Evolutionary conservation across 2,329 filamentous ascomycete genomes (phyloP), one percentile per base, ranked within the genome.

Genomic region (Nigrospora sphaerica): DNA sequence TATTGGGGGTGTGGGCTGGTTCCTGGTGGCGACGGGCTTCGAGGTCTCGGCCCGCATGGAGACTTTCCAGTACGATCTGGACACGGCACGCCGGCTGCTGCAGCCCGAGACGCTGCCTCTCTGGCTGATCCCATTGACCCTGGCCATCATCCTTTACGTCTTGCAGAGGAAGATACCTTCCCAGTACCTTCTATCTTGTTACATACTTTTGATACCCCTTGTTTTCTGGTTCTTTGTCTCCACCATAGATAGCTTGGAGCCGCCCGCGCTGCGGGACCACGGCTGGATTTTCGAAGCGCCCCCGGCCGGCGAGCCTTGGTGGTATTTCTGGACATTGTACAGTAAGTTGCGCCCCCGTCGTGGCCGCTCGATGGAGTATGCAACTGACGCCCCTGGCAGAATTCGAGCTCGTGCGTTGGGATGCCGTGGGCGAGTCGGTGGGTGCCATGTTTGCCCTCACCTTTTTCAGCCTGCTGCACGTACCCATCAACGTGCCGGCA

Each of bases 401-500:
- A 59, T 88, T 95, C 58, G 74, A 83, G 42, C 74, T 85, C 19
- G 86, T 97, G 3, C 80, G 91, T 55, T 95, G 88, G 86, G 75
- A 77, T 39, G 93, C 92, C 3, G 77, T 98, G 42, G 69, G 75
- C n/a, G 83, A 90, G 58, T 91, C 86, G 1, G 77, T 96, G 31
- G 93, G 93, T 1, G 91, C 93, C 31, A 97, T 98, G 88, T 83
- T 98, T 57, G 93, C 93, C 0, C 71, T 98, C 50, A 97, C 93
- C 0, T 98, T 98, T 71, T 98, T 98, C 58, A 93, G 93, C 44
- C 85, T 98, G 46, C 78, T 98, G 3, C 93, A 98, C 62, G 93
- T 98, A 3, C 93, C 93, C 0, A 98, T 98, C 68, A 98, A 98
- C 58, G 91, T 98, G 5, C 93, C 93, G 3, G 93, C 93, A 3